Base-by-base conservation (phyloP, 768 basidiomycete genomes). In the Suillus clintonianus region DNA sequence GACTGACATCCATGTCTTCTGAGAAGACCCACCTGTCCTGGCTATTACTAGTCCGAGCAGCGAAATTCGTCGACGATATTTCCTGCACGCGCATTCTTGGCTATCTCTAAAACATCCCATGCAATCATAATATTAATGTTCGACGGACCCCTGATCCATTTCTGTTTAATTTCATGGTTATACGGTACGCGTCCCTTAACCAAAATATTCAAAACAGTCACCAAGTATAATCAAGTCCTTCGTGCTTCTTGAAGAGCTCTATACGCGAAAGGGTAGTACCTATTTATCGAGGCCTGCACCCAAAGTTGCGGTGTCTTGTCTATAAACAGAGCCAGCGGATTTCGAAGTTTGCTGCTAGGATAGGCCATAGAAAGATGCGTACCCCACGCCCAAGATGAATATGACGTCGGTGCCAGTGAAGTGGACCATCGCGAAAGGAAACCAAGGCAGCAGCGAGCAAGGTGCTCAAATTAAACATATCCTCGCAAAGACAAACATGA, bases 191-290 rank as follows among this genome's bases (percentile, higher is more conserved):
- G 3, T 19, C 32, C 17, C 11, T n/a, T 1, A 11, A 4, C 37
- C 37, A 45, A 22, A n/a, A 45, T 22, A 45, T 9, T 10, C 5
- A 13, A 61, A n/a, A 67, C 67, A 30, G 5, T 70, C 2, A 69
- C 71, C 65, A 73, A 75, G 9, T 41, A 59, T 59, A 59, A 5
- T 24, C 17, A 41, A 48, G 42, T 19, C 6, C 1, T 4, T 34
- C 58, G 47, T 53, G 45, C n/a, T 7, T 14, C 10, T 22, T 1
- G 10, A 5, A 45, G 42, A 43, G 8, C 9, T 9, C 8, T 3
- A 19, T 37, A 17, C 10, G 9, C 6, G 58, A 22, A 11, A 37
- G 30, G 13, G 30, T 24, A n/a, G 37, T 15, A 34, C 15, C 5
- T n/a, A n/a, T 22, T 8, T 4, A 1, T 8, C 11, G 10, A 13